Base-by-base conservation (phyloP, 495 filamentous ascomycete species). In the Massariosphaeria phaeospora region DNA sequence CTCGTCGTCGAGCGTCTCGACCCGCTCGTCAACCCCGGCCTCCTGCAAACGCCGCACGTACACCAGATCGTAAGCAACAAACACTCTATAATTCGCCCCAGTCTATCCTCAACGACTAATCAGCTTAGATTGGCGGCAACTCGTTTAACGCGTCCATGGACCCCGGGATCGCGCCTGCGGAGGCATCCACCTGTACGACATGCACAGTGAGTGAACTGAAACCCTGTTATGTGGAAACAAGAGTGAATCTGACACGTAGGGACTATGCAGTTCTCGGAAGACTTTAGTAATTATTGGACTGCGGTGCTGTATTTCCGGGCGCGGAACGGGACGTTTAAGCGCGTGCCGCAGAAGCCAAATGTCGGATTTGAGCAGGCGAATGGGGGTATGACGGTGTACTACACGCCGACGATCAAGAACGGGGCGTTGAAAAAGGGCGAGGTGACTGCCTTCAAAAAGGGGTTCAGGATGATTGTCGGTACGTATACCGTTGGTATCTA, bases 381-480 rank as follows among this genome's bases (percentile, higher is more conserved):
- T 17, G 57, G 57, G 3, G 57, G 57, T 1, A 48, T 55, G 51
- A 61, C 57, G 27, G 52, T 61, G 30, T 56, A 56, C 29, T 61
- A 61, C 21, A 51, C 44, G 24, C 51, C 41, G 9, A 44, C 39
- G 1, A 23, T 18, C n/a, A 13, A 18, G 29, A 36, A 43, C 35
- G 21, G n/a, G 2, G 31, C 5, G 39, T 13, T 23, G 10, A 23
- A 23, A 3, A 45, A 38, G 23, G n/a, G n/a, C n/a, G n/a, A n/a
- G n/a, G 25, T 51, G 8, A 61, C 57, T 1, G 57, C 57, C 1
- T 61, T 61, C 38, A 48, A 55, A 31, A 43, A 31, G 13, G 56
- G 56, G 10, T 59, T 59, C 42, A 55, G 56, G 10, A 59, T 59
- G 56, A 39, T 59, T 31, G 31, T 59, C 18, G 55, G 55, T 46